Percentiles rank a stretch among this genome's conserved stretches.
phyloP scores from a whole-genome alignment of 2,329 filamentous ascomycete species.

The Cytospora leucostoma region DNA sequence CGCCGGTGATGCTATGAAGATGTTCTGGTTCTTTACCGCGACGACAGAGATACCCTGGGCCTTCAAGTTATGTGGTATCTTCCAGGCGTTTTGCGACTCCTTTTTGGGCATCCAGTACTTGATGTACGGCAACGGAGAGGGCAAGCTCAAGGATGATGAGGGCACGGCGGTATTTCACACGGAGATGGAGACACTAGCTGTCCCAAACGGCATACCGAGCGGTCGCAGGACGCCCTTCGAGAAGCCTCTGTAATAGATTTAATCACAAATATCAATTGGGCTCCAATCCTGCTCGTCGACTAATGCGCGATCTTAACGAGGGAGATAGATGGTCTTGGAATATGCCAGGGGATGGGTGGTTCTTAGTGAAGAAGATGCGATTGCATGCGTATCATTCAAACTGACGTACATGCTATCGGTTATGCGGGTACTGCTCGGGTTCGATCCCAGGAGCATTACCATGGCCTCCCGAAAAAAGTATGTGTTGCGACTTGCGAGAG shows the following conservation, averaged over 20 bases:
- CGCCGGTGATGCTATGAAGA: constrained; percentile 80
- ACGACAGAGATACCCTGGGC: constrained; percentile 70
- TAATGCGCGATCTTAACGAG: neutral
- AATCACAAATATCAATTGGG: neutral
- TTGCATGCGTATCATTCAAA: too few species aligned
- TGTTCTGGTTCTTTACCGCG: constrained; percentile 80
- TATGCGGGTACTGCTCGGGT: too few species aligned
- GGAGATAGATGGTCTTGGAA: neutral
- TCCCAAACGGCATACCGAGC: constrained; percentile 17
- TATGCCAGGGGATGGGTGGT: neutral
- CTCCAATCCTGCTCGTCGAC: neutral
- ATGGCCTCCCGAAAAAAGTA: neutral
- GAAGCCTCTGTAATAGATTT: constrained; percentile 21
- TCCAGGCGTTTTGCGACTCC: constrained; percentile 76
- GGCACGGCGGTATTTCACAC: constrained; percentile 29
- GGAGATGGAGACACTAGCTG: constrained; percentile 31
- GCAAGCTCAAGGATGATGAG: constrained; percentile 38
- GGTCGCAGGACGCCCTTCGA: constrained; percentile 28
- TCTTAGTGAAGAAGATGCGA: too few species aligned
- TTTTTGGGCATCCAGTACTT: constrained; percentile 75
- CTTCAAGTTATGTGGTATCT: constrained; percentile 81
- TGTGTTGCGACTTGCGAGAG: neutral
- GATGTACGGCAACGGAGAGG: constrained; percentile 61
- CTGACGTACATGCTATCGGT: too few species aligned
- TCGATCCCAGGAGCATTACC: neutral